Evolutionary conservation across 225 moss, liverwort and hornwort genomes (phyloP).

Genomic region (Polytrichum commune): DNA sequence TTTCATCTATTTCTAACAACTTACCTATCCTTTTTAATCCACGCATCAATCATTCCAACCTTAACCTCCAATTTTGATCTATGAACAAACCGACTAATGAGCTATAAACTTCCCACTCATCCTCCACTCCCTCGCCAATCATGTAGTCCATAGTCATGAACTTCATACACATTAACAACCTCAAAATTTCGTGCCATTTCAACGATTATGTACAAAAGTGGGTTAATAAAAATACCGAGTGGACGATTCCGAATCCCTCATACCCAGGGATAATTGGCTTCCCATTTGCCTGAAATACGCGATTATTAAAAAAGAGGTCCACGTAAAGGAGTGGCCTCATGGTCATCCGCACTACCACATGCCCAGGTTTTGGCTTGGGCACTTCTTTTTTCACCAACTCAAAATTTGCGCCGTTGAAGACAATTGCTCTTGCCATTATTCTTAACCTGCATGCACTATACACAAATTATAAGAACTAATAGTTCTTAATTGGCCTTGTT

Average conservation of each 20-base stretch:
- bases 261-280: conserved; percentile 20
- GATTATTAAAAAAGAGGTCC: conserved; percentile 8
- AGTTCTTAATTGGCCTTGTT: too few species aligned
- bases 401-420: conserved; percentile 9
- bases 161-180: neutral
- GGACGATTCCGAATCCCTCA: conserved; percentile 35
- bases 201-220: neutral
- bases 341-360: conserved; percentile 28
- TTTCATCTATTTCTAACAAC: too few species aligned
- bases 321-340: conserved; percentile 21
- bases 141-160: neutral
- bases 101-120: too few species aligned
- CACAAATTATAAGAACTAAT: too few species aligned
- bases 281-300: neutral
- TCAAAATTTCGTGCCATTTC: neutral
- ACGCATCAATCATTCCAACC: too few species aligned
- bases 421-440: conserved; percentile 16
- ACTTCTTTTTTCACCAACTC: conserved; percentile 18
- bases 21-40: too few species aligned
- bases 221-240: conserved; percentile 10
- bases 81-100: too few species aligned
- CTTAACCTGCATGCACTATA: neutral
- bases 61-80: too few species aligned
- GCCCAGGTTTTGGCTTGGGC: conserved; percentile 19
- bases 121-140: too few species aligned